Percentiles rank a stretch among this genome's conserved stretches.
These are phyloP conservation scores for Candida silvicultrix DNA, from an alignment of 805 yeast genomes.

Conservation along the genomic window DNA sequence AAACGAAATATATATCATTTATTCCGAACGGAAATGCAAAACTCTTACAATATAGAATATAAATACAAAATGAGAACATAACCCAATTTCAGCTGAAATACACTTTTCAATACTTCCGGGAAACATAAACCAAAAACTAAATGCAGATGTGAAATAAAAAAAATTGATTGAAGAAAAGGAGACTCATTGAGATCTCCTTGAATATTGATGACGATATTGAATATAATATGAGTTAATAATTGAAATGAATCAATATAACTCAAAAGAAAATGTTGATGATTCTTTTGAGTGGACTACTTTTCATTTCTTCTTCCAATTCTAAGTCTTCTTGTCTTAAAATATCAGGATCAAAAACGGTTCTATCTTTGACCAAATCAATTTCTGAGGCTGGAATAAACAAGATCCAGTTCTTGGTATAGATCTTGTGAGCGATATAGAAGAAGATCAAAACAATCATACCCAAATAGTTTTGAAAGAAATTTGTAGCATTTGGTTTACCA, in stretches of 20 bases:
- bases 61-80: neutral
- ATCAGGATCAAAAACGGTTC: constrained; percentile 43
- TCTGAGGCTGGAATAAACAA: constrained; percentile 33
- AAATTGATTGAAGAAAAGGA: neutral
- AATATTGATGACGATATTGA: neutral
- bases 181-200: neutral
- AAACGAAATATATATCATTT: neutral
- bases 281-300: neutral
- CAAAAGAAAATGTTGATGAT: neutral
- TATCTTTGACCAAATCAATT: constrained; percentile 52
- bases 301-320: constrained; percentile 20
- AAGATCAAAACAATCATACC: constrained; percentile 40
- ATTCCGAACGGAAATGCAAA: neutral
- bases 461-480: constrained; percentile 47
- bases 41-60: neutral
- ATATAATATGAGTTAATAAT: neutral
- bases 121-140: neutral
- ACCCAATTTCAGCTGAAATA: neutral
- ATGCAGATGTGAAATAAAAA: neutral
- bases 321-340: constrained; percentile 33
- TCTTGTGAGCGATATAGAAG: constrained; percentile 38
- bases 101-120: neutral
- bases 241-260: neutral
- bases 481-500: constrained; percentile 26
- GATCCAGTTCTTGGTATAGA: constrained; percentile 30